These are phyloP conservation scores for Saccharomyces mikatae DNA, from an alignment of 805 yeast species.

Conservation along the genomic window DNA sequence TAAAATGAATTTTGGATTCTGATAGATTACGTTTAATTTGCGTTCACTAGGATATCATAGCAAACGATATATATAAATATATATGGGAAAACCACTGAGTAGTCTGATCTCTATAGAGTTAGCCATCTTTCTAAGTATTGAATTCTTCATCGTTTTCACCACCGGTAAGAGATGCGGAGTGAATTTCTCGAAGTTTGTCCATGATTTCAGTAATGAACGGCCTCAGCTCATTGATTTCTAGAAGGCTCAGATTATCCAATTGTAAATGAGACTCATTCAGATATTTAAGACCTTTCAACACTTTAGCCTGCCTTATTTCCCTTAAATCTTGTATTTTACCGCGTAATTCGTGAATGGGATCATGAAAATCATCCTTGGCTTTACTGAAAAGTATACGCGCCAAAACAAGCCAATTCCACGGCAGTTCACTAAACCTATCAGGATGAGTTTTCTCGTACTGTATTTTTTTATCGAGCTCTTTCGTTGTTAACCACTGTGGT, in stretches of 20 bases:
- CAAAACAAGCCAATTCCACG: conserved; percentile 84
- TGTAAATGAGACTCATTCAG: conserved; percentile 78
- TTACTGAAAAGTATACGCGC: conserved; percentile 56
- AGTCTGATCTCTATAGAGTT: not conserved
- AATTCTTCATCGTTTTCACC: conserved; percentile 1
- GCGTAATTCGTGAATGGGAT: conserved; percentile 62
- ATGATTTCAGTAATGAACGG: conserved; percentile 75
- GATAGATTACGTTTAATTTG: not conserved
- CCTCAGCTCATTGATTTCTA: conserved; percentile 84
- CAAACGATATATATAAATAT: not conserved
- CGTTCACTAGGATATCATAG: not conserved
- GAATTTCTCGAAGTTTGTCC: conserved; percentile 61
- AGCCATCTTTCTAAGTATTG: not conserved
- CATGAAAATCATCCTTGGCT: conserved; percentile 74
- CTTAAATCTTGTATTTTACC: conserved; percentile 72
- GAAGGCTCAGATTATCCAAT: conserved; percentile 68
- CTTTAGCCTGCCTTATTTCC: conserved; percentile 74
- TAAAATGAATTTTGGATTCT: conserved; percentile 7
- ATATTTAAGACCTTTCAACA: conserved; percentile 67
- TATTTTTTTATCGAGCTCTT: conserved; percentile 45
- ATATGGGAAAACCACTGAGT: not conserved
- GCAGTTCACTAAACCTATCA: conserved; percentile 58
- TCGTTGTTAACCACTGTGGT: conserved; percentile 72
- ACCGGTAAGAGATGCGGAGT: conserved; percentile 11
- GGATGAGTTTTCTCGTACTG: conserved; percentile 57